A percentile compares a stretch with the other conserved stretches of the same genome.
Conservation (phyloP, 139 green algal species). For the Auxenochlorella pyrenoidosa region DNA sequence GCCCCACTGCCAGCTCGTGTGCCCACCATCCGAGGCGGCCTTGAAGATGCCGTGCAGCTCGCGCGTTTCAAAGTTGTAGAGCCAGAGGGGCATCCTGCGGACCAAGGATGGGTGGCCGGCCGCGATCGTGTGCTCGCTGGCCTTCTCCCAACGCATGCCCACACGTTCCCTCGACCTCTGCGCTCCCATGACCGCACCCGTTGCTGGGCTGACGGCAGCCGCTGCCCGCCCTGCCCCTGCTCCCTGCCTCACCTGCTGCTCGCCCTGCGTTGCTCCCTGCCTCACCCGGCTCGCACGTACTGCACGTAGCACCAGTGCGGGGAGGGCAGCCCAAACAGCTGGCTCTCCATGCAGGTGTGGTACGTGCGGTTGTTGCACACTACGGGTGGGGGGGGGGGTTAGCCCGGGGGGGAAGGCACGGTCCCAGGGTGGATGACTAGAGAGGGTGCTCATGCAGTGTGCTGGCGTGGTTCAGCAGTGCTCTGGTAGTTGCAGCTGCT, state of each 20-base stretch:
- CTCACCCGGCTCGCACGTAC: slow-evolving; percentile 52
- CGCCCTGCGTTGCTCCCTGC: no score
- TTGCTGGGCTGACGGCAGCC: no score
- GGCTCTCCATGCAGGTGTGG: slow-evolving; percentile 45
- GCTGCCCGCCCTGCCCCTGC: no score
- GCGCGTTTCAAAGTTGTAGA: slow-evolving; percentile 68
- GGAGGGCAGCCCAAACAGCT: slow-evolving; percentile 60
- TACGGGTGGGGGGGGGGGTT: slow-evolving; percentile 1
- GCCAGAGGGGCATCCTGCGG: slow-evolving; percentile 65
- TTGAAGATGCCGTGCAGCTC: slow-evolving; percentile 67
- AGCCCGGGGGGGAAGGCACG: not conserved
- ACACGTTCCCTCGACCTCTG: no score
- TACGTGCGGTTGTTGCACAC: slow-evolving; percentile 58
- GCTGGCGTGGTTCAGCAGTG: no score
- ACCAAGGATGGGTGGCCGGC: no score
- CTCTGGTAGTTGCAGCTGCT: no score
- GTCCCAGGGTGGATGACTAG: not conserved
- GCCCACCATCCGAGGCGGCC: slow-evolving; percentile 34
- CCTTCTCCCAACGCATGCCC: no score
- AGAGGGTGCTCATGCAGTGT: not conserved
- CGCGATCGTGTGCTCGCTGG: no score
- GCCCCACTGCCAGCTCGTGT: no score
- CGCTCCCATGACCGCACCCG: no score
- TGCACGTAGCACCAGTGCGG: slow-evolving; percentile 67
- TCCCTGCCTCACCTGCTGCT: no score